Conservation (phyloP, 441 rosid species). For the Macaranga tanarius region DNA sequence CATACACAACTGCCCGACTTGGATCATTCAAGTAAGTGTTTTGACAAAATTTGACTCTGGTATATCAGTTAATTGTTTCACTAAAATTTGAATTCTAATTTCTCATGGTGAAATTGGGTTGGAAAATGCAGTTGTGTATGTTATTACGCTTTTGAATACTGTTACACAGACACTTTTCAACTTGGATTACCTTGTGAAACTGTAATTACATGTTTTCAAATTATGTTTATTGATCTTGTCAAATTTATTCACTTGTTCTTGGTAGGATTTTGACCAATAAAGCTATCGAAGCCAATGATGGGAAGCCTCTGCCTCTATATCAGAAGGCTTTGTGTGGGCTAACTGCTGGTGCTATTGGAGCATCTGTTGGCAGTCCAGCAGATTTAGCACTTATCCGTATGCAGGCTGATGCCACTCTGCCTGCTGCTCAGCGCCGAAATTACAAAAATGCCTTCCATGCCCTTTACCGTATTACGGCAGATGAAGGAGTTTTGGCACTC, state of each 20-base stretch:
- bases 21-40: conserved; percentile 83
- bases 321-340: conserved; percentile 98
- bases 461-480: conserved; percentile 68
- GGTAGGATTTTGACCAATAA: conserved; percentile 75
- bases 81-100: not conserved
- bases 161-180: not conserved
- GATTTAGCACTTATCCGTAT: conserved; percentile 97
- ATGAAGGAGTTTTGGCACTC: conserved; percentile 91
- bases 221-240: not conserved
- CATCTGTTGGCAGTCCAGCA: conserved; percentile 85
- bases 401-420: conserved; percentile 97
- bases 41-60: not conserved
- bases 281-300: conserved; percentile 87
- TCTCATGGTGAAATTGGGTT: not conserved
- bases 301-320: conserved; percentile 91
- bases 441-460: conserved; percentile 94
- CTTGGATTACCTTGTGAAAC: not conserved
- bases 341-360: conserved; percentile 98
- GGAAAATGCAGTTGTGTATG: not conserved
- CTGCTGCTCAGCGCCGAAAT: conserved; percentile 84
- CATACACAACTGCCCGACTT: conserved; percentile 97
- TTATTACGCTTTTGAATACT: not conserved
- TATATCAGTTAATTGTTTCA: not conserved
- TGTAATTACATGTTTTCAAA: not conserved
- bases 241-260: conserved; percentile 9